These are phyloP conservation scores for Sicyos edulis DNA, from an alignment of 306 rosid genomes.

Conservation along the genomic window DNA sequence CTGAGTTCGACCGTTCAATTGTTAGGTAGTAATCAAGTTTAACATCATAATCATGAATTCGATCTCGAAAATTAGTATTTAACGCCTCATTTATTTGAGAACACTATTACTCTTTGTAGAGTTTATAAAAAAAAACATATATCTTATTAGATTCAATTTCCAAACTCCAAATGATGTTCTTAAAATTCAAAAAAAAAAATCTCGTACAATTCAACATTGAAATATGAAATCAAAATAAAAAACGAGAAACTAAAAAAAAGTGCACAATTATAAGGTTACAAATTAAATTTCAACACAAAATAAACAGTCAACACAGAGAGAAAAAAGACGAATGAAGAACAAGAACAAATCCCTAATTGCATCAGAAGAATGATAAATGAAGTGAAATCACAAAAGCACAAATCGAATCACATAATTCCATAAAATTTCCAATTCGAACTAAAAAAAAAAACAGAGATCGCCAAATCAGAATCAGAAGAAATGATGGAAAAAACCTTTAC, in stretches of 20 bases:
- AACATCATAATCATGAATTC: too few species aligned
- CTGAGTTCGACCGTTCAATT: too few species aligned
- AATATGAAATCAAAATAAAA: neutral
- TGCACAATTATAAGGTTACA: neutral
- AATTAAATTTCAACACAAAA: neutral
- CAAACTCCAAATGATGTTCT: too few species aligned
- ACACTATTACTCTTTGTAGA: too few species aligned
- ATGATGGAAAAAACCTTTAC: neutral
- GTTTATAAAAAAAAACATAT: too few species aligned
- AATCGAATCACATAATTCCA: neutral
- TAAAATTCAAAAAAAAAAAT: too few species aligned
- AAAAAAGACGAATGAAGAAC: neutral
- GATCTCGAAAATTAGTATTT: too few species aligned
- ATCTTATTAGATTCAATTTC: too few species aligned
- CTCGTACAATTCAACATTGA: neutral
- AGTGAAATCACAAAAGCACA: neutral
- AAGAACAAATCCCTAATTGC: neutral
- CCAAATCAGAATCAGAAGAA: neutral
- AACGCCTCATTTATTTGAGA: too few species aligned
- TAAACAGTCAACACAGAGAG: neutral
- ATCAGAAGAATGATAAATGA: slow-evolving; percentile 9
- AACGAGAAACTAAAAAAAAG: neutral
- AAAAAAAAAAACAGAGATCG: neutral
- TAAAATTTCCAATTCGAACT: neutral
- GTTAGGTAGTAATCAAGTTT: too few species aligned